phyloP scores from a whole-genome alignment of 2,329 filamentous ascomycete species.

The Anthostomella pinea region DNA sequence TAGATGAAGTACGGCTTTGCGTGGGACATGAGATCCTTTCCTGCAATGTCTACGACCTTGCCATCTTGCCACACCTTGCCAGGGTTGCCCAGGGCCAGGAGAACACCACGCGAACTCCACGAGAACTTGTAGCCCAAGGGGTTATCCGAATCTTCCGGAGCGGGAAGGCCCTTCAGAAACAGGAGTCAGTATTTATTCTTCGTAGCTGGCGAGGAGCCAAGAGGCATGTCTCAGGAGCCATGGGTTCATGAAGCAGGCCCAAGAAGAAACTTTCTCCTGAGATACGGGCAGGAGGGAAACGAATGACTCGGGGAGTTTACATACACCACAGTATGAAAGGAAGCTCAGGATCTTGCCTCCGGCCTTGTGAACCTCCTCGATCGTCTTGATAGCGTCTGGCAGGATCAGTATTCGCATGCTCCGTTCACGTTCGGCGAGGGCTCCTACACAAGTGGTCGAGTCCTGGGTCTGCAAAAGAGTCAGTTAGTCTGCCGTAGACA shows the following conservation, averaged over 20 bases:
- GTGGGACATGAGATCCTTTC: conserved; percentile 73
- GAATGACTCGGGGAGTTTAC: too few relatives aligned
- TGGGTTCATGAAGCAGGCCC: too few relatives aligned
- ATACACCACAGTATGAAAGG: conserved; percentile 82
- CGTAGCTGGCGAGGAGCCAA: too few relatives aligned
- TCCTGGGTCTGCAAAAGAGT: conserved; percentile 55
- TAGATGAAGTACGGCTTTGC: conserved; percentile 92
- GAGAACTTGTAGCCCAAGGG: conserved; percentile 85
- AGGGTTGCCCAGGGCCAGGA: conserved; percentile 82
- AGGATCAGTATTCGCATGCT: background rate
- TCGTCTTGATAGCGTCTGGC: conserved; percentile 74
- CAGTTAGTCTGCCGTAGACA: background rate
- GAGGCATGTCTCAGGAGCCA: too few relatives aligned
- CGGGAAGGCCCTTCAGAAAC: conserved; percentile 7
- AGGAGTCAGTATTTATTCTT: too few relatives aligned
- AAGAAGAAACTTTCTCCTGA: too few relatives aligned
- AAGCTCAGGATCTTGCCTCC: conserved; percentile 85
- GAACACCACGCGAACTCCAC: conserved; percentile 70
- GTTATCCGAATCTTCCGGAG: conserved; percentile 14
- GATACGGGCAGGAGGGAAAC: too few relatives aligned
- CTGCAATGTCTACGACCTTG: conserved; percentile 62
- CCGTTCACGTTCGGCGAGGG: background rate
- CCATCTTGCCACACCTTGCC: conserved; percentile 81
- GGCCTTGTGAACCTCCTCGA: conserved; percentile 79
- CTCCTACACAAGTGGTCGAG: conserved; percentile 59